phyloP scores from a whole-genome alignment of 768 basidiomycete species.

The Pleurotus tuoliensis region DNA sequence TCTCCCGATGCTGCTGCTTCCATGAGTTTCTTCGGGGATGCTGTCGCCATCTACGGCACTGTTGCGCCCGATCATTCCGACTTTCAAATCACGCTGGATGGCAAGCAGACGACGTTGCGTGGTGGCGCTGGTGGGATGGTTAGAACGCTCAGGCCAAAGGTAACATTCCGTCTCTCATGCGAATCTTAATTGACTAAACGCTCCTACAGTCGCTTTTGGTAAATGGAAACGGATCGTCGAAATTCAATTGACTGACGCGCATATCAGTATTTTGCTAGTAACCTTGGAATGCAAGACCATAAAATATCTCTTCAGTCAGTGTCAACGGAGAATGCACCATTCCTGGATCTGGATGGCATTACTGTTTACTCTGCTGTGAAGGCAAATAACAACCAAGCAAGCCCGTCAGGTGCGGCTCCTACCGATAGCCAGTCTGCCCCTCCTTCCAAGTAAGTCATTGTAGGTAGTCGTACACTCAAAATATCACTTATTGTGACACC shows the following conservation, averaged over 20 bases:
- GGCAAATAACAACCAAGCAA: neutral
- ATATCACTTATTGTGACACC: neutral
- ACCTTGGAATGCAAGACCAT: slow-evolving; percentile 35
- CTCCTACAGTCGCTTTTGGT: slow-evolving; percentile 14
- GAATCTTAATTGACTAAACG: neutral
- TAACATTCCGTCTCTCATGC: slow-evolving; percentile 11
- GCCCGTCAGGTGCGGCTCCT: neutral
- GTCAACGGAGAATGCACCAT: slow-evolving; percentile 1
- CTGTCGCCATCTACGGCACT: slow-evolving; percentile 52
- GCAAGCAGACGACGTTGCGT: slow-evolving; percentile 23
- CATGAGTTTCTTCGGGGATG: slow-evolving; percentile 44
- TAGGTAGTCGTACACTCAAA: neutral
- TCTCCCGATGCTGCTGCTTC: slow-evolving; percentile 36
- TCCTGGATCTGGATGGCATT: slow-evolving; percentile 41
- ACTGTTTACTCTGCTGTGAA: slow-evolving; percentile 28
- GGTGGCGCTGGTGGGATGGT: slow-evolving; percentile 33
- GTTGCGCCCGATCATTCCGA: slow-evolving; percentile 48
- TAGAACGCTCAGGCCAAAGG: slow-evolving; percentile 27
- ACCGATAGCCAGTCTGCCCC: neutral
- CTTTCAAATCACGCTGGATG: slow-evolving; percentile 44
- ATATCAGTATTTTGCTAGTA: slow-evolving; percentile 37
- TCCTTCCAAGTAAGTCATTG: slow-evolving; percentile 1
- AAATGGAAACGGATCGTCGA: neutral
- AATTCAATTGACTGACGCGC: neutral
- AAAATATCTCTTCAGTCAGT: slow-evolving; percentile 17